Conservation (phyloP, 2,329 filamentous ascomycete species). For the Fusarium sulawesiense region DNA sequence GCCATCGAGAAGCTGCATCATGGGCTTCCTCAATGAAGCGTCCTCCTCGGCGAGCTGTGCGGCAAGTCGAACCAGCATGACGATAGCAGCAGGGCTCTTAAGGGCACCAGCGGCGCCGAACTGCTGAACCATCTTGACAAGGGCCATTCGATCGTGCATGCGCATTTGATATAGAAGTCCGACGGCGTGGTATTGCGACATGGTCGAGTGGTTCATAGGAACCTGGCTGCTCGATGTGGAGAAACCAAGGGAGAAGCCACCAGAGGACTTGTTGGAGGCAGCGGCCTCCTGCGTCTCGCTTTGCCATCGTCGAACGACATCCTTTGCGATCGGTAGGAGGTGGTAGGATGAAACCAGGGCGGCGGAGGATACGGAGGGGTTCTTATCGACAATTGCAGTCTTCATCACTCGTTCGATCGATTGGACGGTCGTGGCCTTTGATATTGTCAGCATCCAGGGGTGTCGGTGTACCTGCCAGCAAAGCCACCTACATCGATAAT, state of each 20-base stretch:
- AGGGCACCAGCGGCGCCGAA: slow-evolving; percentile 91
- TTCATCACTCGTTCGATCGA: slow-evolving; percentile 99
- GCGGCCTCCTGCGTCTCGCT: slow-evolving; percentile 98
- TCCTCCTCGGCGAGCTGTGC: slow-evolving; percentile 96
- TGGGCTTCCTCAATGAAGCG: slow-evolving; percentile 85
- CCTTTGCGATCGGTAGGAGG: slow-evolving; percentile 92
- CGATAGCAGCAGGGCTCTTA: slow-evolving; percentile 92
- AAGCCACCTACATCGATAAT: slow-evolving; percentile 85
- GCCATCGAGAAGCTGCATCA: slow-evolving; percentile 96
- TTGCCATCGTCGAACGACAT: slow-evolving; percentile 97
- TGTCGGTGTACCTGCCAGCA: slow-evolving; percentile 27
- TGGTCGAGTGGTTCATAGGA: slow-evolving; percentile 92
- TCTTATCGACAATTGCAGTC: slow-evolving; percentile 99
- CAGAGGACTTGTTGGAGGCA: slow-evolving; percentile 86
- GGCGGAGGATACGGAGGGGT: slow-evolving; percentile 94
- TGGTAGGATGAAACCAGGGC: slow-evolving; percentile 98
- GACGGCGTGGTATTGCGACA: slow-evolving; percentile 99
- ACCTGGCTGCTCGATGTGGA: slow-evolving; percentile 80
- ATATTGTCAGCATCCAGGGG: slow-evolving; percentile 46
- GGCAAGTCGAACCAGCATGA: slow-evolving; percentile 92
- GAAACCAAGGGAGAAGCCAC: slow-evolving; percentile 92
- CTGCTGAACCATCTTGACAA: slow-evolving; percentile 99
- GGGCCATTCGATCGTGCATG: slow-evolving; percentile 94
- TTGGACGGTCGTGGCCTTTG: slow-evolving; percentile 89
- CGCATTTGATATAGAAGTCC: slow-evolving; percentile 98